Percentiles rank a stretch among this genome's conserved stretches.
Evolutionary conservation across 1,284 basidiomycete species (phyloP).

Genomic region (Phylloboletellus chloephorus): DNA sequence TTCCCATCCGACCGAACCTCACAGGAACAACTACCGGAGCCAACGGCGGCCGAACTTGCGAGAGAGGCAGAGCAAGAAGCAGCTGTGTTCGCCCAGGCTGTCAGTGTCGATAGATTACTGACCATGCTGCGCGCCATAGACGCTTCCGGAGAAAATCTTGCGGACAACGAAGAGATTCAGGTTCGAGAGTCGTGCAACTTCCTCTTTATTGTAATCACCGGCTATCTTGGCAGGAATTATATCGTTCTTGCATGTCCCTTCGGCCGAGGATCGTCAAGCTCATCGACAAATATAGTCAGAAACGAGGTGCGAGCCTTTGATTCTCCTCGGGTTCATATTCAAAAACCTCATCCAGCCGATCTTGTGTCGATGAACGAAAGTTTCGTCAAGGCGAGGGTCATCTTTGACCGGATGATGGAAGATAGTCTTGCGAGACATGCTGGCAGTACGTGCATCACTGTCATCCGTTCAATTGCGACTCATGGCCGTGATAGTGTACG

Average conservation of each 20-base stretch:
- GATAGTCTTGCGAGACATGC: conserved; percentile 75
- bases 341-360: conserved; percentile 51
- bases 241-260: conserved; percentile 83
- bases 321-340: conserved; percentile 3
- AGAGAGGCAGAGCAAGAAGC: conserved; percentile 88
- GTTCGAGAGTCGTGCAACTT: conserved; percentile 34
- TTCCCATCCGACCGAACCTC: conserved; percentile 5
- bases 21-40: conserved; percentile 86
- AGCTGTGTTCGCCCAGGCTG: conserved; percentile 77
- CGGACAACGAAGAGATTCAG: conserved; percentile 94
- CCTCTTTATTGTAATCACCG: background rate
- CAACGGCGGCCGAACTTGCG: conserved; percentile 72
- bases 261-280: conserved; percentile 94
- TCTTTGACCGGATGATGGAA: conserved; percentile 90
- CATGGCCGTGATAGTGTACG: conserved; percentile 24
- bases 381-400: conserved; percentile 76
- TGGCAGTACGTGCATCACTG: conserved; percentile 39
- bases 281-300: conserved; percentile 97
- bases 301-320: conserved; percentile 53
- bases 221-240: conserved; percentile 62
- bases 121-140: conserved; percentile 78
- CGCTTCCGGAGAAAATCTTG: conserved; percentile 76
- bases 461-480: conserved; percentile 8
- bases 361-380: conserved; percentile 87
- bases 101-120: conserved; percentile 84